Conservation (phyloP, 306 rosid genomes). For the Datisca glomerata region DNA sequence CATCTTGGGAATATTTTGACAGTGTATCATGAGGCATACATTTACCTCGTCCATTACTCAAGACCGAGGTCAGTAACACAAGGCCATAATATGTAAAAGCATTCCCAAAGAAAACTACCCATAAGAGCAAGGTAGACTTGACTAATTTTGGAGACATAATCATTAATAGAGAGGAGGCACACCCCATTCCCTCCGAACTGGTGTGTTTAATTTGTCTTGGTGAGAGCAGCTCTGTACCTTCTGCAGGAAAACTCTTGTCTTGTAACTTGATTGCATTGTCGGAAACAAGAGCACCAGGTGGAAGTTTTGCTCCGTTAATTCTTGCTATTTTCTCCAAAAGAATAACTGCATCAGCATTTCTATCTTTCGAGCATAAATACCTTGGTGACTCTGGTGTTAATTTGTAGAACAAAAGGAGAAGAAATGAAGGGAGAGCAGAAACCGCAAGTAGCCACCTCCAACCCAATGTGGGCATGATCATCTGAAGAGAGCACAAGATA, state of each 20-base stretch:
- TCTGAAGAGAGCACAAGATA: constrained; percentile 38
- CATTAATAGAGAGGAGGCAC: constrained; percentile 38
- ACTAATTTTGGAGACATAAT: constrained; percentile 72
- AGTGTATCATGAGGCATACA: constrained; percentile 30
- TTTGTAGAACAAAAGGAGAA: constrained; percentile 76
- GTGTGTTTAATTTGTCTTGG: constrained; percentile 19
- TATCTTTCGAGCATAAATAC: constrained; percentile 63
- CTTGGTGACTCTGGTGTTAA: constrained; percentile 86
- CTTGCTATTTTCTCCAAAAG: constrained; percentile 82
- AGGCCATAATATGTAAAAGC: constrained; percentile 97
- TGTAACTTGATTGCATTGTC: constrained; percentile 40
- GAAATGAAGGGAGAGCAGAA: constrained; percentile 71
- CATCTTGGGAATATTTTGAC: constrained; percentile 29
- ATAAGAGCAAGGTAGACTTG: constrained; percentile 74
- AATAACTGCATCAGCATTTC: constrained; percentile 53
- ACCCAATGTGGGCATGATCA: constrained; percentile 85
- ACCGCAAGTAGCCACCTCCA: constrained; percentile 97
- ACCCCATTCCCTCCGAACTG: constrained; percentile 20
- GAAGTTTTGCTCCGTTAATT: constrained; percentile 59
- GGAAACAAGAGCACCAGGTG: constrained; percentile 66
- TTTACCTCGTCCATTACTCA: constrained; percentile 41
- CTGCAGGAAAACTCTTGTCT: constrained; percentile 27
- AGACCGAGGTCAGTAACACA: constrained; percentile 83
- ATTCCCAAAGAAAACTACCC: constrained; percentile 88
- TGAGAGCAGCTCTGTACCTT: constrained; percentile 49